Conservation (phyloP, 306 rosid species). For the Citrullus mucosospermus region DNA sequence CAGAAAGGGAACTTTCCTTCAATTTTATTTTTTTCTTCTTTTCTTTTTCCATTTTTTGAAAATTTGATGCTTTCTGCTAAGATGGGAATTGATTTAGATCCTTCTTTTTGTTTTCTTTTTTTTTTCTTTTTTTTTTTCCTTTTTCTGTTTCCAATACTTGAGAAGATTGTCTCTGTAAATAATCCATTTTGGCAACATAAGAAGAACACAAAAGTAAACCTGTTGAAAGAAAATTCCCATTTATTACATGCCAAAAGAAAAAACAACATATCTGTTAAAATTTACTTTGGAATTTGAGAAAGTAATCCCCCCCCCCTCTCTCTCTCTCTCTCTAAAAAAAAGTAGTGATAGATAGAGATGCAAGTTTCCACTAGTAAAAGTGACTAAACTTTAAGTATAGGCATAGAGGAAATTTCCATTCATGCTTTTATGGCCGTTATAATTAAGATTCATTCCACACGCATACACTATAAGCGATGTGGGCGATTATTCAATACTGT, state of each 20-base stretch:
- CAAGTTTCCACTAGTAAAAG: neutral
- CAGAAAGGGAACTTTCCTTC: constrained; percentile 6
- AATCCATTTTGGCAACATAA: constrained; percentile 4
- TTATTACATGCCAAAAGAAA: neutral
- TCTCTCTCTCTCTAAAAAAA: neutral
- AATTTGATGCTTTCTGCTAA: neutral
- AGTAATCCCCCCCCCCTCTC: neutral
- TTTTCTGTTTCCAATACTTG: neutral
- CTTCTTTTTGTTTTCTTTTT: neutral
- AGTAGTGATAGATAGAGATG: neutral
- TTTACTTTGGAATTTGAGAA: constrained; percentile 11
- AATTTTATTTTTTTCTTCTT: neutral
- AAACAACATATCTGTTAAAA: neutral
- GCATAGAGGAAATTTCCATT: neutral
- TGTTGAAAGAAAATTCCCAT: neutral
- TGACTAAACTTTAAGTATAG: neutral
- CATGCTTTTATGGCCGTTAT: constrained; percentile 3
- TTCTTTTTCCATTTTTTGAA: constrained; percentile 7
- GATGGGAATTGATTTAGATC: constrained; percentile 2
- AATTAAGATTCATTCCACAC: constrained; percentile 8
- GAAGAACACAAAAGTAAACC: constrained; percentile 2
- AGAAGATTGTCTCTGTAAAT: constrained; percentile 9
- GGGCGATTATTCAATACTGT: neutral
- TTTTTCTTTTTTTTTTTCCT: neutral
- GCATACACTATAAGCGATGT: neutral